A percentile compares a stretch with the other conserved stretches of the same genome.
These are phyloP conservation scores for Trichoderma koningiopsis DNA, from an alignment of 2,329 filamentous ascomycete species.

Conservation along the genomic window DNA sequence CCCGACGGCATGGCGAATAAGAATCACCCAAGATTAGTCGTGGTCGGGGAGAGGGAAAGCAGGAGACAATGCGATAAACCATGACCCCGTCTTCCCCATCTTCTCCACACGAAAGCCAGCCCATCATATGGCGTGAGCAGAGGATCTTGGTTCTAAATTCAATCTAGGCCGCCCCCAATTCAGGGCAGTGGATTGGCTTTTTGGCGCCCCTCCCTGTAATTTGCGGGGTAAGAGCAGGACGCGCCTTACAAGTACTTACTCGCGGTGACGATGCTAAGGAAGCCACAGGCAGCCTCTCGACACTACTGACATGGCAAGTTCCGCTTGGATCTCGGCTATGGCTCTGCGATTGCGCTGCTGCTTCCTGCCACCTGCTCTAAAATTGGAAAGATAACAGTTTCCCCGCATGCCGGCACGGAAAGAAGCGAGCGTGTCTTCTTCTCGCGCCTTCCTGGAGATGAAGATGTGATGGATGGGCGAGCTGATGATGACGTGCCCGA, in stretches of 20 bases:
- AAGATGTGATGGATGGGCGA: not conserved
- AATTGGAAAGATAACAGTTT: not conserved
- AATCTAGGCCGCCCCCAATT: slow-evolving; percentile 13
- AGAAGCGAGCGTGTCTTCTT: not conserved
- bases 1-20: not conserved
- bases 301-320: not conserved
- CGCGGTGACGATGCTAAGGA: not conserved
- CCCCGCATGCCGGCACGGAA: slow-evolving; percentile 12
- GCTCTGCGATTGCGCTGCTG: not conserved
- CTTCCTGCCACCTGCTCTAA: not conserved
- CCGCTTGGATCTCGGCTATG: not conserved
- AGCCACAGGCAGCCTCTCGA: not conserved
- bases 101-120: not conserved
- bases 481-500: not conserved
- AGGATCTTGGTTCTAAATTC: not conserved
- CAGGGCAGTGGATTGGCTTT: slow-evolving; percentile 13
- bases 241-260: not conserved
- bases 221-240: slow-evolving; percentile 20
- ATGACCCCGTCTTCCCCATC: not conserved
- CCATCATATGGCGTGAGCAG: not conserved
- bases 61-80: not conserved
- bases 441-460: not conserved
- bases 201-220: slow-evolving; percentile 16
- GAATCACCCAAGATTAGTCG: not conserved
- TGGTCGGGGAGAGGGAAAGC: not conserved